A percentile compares a stretch with the other conserved stretches of the same genome.
Evolutionary conservation across 1,139 yeast species (phyloP).

Genomic region (Hansenula lynferdii): DNA sequence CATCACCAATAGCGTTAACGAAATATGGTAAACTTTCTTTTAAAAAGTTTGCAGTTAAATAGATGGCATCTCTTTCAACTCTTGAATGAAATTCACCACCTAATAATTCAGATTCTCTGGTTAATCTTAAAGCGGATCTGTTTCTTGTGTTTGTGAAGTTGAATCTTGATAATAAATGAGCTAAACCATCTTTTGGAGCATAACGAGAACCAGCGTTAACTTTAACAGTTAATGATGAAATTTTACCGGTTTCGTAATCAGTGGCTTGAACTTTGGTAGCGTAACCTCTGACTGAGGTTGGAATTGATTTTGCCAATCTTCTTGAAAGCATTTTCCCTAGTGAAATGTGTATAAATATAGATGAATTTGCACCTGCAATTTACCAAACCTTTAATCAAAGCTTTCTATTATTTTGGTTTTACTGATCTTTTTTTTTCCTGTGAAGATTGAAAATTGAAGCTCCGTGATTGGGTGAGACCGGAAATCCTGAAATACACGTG

Average conservation of each 20-base stretch:
- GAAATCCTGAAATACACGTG: too few relatives aligned
- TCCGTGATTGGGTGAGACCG: conserved; percentile 10
- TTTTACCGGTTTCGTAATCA: conserved; percentile 41
- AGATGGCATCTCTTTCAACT: conserved; percentile 81
- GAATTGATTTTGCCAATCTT: conserved; percentile 18
- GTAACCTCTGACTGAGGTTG: conserved; percentile 25
- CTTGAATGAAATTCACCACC: conserved; percentile 75
- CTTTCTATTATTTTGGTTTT: not conserved
- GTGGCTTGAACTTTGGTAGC: conserved; percentile 39
- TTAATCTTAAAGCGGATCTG: conserved; percentile 87
- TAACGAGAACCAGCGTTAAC: conserved; percentile 86
- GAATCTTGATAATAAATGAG: conserved; percentile 83
- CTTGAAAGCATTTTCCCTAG: conserved; percentile 24
- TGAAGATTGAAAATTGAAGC: conserved; percentile 13
- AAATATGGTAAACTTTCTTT: conserved; percentile 88
- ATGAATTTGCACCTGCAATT: too few relatives aligned
- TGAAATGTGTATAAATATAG: not conserved
- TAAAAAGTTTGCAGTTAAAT: conserved; percentile 77
- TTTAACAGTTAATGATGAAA: conserved; percentile 74
- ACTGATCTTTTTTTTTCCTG: not conserved
- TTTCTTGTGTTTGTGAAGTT: conserved; percentile 78
- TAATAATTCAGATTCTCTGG: conserved; percentile 90
- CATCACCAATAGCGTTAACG: conserved; percentile 81
- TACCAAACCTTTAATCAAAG: too few relatives aligned
- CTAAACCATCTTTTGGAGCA: conserved; percentile 70